These are phyloP conservation scores for Picea glauca DNA, from an alignment of 75 land plant species.

Conservation along the genomic window DNA sequence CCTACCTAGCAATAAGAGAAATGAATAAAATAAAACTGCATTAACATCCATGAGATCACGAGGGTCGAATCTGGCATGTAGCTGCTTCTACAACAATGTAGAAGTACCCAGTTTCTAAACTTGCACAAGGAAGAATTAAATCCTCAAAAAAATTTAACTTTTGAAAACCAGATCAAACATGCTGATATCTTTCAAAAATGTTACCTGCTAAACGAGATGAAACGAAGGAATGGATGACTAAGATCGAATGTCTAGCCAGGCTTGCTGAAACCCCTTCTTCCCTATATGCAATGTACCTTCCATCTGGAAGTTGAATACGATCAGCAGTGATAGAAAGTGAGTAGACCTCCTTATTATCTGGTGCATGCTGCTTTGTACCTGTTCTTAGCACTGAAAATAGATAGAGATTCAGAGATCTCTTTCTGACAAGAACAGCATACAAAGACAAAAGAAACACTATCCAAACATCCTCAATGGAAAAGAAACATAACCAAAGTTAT, in stretches of 20 bases:
- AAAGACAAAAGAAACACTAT: background rate
- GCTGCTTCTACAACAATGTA: background rate
- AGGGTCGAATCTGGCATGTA: background rate
- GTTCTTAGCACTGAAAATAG: conserved; percentile 40
- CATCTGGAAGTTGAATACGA: conserved; percentile 72
- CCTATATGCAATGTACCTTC: conserved; percentile 69
- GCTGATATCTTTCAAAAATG: background rate
- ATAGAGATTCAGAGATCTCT: conserved; percentile 8
- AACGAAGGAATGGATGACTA: conserved; percentile 78
- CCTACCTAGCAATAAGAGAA: background rate
- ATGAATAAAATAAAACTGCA: background rate
- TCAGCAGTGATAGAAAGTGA: conserved; percentile 57
- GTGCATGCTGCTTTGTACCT: conserved; percentile 17
- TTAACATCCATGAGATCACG: no score
- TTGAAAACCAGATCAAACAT: background rate
- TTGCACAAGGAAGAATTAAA: background rate
- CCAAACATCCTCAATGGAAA: background rate
- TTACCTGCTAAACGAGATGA: conserved; percentile 92
- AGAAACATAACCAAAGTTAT: no score
- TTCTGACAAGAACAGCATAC: conserved; percentile 1
- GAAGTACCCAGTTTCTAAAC: background rate
- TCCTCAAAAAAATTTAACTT: background rate
- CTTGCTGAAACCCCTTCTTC: conserved; percentile 71
- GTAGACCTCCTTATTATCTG: conserved; percentile 31
- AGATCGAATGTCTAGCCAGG: conserved; percentile 60